Percentiles rank a stretch among this genome's conserved stretches.
Evolutionary conservation across 345 rosid species (phyloP).

Genomic region (Eucalyptus regnans): DNA sequence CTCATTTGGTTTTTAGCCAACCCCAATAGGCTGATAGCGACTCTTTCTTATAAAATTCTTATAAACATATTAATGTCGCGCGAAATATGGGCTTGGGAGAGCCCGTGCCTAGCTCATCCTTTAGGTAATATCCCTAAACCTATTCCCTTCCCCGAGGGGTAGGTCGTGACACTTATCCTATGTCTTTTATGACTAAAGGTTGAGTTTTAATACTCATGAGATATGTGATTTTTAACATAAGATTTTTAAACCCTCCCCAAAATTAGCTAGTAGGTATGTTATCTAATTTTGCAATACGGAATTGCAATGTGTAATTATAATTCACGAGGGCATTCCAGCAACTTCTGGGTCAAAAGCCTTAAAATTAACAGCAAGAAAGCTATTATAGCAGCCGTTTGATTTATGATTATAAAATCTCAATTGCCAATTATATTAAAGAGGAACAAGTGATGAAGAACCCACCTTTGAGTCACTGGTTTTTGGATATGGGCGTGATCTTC

Average conservation of each 20-base stretch:
- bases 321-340: too few relatives aligned
- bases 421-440: too few relatives aligned
- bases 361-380: too few relatives aligned
- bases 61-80: rapidly evolving
- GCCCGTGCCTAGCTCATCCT: rapidly evolving
- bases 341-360: too few relatives aligned
- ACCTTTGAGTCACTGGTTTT: too few relatives aligned
- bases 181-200: background rate
- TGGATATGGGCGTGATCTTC: too few relatives aligned
- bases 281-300: background rate
- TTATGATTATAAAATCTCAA: too few relatives aligned
- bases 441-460: too few relatives aligned
- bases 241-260: background rate
- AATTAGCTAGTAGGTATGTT: background rate
- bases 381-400: too few relatives aligned
- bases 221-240: background rate
- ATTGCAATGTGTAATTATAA: background rate
- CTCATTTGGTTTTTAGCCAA: too few relatives aligned
- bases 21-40: rapidly evolving
- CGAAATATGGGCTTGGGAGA: rapidly evolving
- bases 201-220: background rate
- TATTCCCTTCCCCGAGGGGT: rapidly evolving
- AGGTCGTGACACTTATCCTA: background rate
- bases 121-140: too few relatives aligned
- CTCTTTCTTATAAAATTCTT: rapidly evolving